These are phyloP conservation scores for Senna siamea DNA, from an alignment of 306 rosid genomes.

Conservation along the genomic window DNA sequence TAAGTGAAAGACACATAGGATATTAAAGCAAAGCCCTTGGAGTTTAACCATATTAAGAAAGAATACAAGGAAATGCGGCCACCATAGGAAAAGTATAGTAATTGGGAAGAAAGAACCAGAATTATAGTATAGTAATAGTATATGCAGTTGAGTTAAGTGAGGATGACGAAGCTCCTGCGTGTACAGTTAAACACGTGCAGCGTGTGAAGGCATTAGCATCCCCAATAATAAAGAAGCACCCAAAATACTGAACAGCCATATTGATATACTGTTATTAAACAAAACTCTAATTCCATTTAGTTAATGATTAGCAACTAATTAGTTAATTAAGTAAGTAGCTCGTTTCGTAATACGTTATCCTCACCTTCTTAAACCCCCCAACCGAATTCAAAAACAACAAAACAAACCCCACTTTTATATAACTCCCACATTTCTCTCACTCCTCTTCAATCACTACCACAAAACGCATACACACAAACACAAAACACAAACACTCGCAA, in stretches of 20 bases:
- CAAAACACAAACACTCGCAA: not conserved
- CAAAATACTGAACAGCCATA: no score
- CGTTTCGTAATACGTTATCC: no score
- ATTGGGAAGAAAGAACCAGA: not conserved
- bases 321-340: no score
- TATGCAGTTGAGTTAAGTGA: not conserved
- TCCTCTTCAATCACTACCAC: not conserved
- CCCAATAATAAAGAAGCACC: no score
- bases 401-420: not conserved
- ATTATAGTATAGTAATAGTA: not conserved
- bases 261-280: no score
- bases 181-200: constrained; percentile 6
- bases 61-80: no score
- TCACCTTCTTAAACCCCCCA: not conserved
- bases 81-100: no score
- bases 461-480: no score
- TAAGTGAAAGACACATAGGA: no score
- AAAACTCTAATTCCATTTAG: not conserved
- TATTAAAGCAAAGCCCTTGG: no score
- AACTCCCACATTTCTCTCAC: not conserved
- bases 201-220: no score
- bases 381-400: not conserved
- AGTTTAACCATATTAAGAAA: no score
- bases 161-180: not conserved
- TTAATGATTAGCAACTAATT: not conserved